Percentiles rank a stretch among this genome's conserved stretches.
phyloP scores from a whole-genome alignment of 2,329 filamentous ascomycete species.

The Beauveria varroae region DNA sequence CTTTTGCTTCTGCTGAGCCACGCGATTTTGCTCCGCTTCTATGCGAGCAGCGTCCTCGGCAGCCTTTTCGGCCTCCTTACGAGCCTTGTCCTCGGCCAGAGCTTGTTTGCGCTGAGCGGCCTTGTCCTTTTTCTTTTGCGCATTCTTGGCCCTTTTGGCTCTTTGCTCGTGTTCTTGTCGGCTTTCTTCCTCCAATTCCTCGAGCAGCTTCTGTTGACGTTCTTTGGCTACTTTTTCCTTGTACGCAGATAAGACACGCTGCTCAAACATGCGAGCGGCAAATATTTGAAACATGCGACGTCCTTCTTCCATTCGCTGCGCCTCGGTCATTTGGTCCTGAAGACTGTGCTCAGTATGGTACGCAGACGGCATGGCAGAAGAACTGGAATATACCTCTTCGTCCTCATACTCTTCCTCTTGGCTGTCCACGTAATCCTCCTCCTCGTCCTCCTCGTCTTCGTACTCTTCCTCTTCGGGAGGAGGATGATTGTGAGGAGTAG shows the following conservation, averaged over 20 bases:
- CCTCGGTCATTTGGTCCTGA: constrained; percentile 93
- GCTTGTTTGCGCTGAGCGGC: constrained; percentile 81
- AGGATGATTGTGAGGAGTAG: constrained; percentile 61
- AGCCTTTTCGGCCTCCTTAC: constrained; percentile 79
- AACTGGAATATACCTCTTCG: constrained; percentile 60
- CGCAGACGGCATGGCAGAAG: constrained; percentile 30
- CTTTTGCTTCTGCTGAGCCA: constrained; percentile 72
- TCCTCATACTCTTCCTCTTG: constrained; percentile 60
- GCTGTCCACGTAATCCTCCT: constrained; percentile 50
- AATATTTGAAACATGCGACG: constrained; percentile 99
- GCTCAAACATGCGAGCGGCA: constrained; percentile 97
- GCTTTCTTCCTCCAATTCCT: constrained; percentile 84
- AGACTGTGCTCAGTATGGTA: constrained; percentile 38
- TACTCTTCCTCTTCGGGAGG: constrained; percentile 70
- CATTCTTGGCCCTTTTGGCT: constrained; percentile 88
- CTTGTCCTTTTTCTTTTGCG: constrained; percentile 93
- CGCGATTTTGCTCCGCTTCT: constrained; percentile 68
- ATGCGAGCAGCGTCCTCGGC: constrained; percentile 74
- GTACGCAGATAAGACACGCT: constrained; percentile 93
- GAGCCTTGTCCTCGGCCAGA: constrained; percentile 84
- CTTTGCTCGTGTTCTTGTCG: constrained; percentile 70
- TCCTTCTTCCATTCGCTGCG: constrained; percentile 98
- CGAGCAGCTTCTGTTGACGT: constrained; percentile 80
- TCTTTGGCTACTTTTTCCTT: constrained; percentile 93
- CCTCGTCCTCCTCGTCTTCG: constrained; percentile 54